Evolutionary conservation across 2,329 filamentous ascomycete genomes (phyloP), one percentile per base, ranked within the genome.

Genomic region (Aspergillus carbonarius): DNA sequence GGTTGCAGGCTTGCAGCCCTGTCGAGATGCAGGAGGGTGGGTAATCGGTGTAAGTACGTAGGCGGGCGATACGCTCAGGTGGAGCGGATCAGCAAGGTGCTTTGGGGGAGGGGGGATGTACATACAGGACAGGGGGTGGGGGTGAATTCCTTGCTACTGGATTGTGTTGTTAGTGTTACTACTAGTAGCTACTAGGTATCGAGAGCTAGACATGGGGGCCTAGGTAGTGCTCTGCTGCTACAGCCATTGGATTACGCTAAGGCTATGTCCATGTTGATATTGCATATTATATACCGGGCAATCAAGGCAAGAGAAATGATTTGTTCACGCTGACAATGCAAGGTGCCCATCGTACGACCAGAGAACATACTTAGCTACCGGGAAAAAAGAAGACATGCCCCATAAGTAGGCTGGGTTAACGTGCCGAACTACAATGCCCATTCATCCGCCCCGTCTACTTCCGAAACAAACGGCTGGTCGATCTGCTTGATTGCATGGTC

Each of bases 401-500:
- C 42, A 20, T 12, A 42, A 3, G 30, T 40, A n/a, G 18, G 17
- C 25, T 54, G 51, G 10, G 20, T 10, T 20, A 39, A 42, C 27
- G n/a, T 32, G 34, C 34, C 8, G n/a, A 12, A 20, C 76, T 76
- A 89, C 61, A 89, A 75, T 53, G 85, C 87, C 95, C 95, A 99
- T 69, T 96, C 92, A 57, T 88, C 85, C 63, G 80, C 79, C 72
- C 93, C 84, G 68, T 97, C 93, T 20, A 83, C 82, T 4, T 83
- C 78, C 35, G 83, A 85, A 57, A 98, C 85, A 72, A 99, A 98
- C 0, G 95, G 93, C 78, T 96, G 92, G 68, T 97, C 92, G 59
- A 99, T 91, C 69, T 90, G 85, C 79, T 93, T 96, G 70, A 99
- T 96, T 2, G 93, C 95, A 77, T 96, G 86, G 64, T 99, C 95